Base-by-base conservation (phyloP, 148 eudicot species). In the Linanthus parryae region DNA sequence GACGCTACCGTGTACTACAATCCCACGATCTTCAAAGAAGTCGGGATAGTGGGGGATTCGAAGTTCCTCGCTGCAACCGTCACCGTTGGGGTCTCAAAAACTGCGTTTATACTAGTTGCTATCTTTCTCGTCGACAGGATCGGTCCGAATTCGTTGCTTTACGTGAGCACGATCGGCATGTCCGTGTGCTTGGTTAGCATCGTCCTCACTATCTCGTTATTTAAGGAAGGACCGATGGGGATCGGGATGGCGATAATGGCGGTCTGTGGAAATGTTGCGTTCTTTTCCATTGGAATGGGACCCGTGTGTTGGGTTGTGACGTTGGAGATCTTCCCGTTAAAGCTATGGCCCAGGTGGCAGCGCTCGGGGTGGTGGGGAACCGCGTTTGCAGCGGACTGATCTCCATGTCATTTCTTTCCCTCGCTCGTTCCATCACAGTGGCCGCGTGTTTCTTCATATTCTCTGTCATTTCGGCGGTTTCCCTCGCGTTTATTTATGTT, bases 361-460 rank as follows among this genome's bases (percentile, higher is more conserved):
- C 57, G 17, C 42, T 53, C 8, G 57, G 57, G 4, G 23, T 15
- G 1, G 57, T 53, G 41, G 57, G 57, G 16, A 53, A 35, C 36
- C 34, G 57, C 43, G 23, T 53, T 3, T 33, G n/a, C n/a, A 37
- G 57, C 13, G 57, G 57, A 20, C 24, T 37, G 23, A 23, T 53
- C 57, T 33, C 42, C 28, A 22, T 37, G 29, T 53, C 57, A 18
- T 53, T 53, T 9, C 57, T 53, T 17, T 33, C 57, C 24, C 17
- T 34, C n/a, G 10, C 57, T 1, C 28, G 30, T 16, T 66, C 64
- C 12, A 74, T 74, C 44, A 43, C 79, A 46, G 65, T 69, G 18
- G 67, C 67, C 1, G 79, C 74, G 15, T 65, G 71, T 10, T 74
- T 74, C 25, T 49, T 74, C 2, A 29, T 65, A 22, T 74, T 74